Base-by-base conservation (phyloP, 2,329 filamentous ascomycete genomes). In the Clarireedia monteithiana region DNA sequence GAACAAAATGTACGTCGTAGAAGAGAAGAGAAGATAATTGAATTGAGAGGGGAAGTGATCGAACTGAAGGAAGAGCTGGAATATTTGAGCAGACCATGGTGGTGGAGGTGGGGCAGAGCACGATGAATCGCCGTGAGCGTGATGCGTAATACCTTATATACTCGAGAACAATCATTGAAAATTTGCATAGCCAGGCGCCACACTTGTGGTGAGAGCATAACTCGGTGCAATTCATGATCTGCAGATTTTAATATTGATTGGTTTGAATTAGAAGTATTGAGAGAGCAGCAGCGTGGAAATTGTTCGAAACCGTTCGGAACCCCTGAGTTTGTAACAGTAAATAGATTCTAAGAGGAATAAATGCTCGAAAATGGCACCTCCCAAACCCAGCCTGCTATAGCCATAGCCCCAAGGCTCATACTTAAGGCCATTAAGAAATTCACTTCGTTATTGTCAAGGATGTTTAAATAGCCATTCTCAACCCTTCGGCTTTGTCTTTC, bases 361-460 rank as follows among this genome's bases (percentile, higher is more conserved):
- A 55, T 55, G 53, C 47, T 55, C 42, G 53, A 55, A 38, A 83
- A 66, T 6, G 81, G 77, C 24, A 84, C 66, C 4, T 72, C 75
- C 83, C 83, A 86, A 58, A 79, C 77, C 79, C 77, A 83, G 46
- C 77, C 73, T 30, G 80, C 83, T 36, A 82, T 71, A 0, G 73
- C 75, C 82, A 97, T 95, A 4, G 85, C 88, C 4, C 85, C 82
- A 17, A 91, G 62, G 68, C 89, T 96, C 81, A 95, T 91, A 4
- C 77, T 77, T 14, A 82, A 78, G 0, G 92, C 91, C 92, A 96
- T 97, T 56, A 92, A 70, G 57, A 96, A 82, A 70, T 99, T 99
- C 64, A 99, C 91, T 54, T 89, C 88, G 70, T 99, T 99, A 71
- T 99, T 99, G 71, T 95, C 91, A 56, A 99, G 75, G 59, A 95